A percentile compares a stretch with the other conserved stretches of the same genome.
These are phyloP conservation scores for Solanum medicagineum DNA, from an alignment of 257 asterid species.

Conservation along the genomic window DNA sequence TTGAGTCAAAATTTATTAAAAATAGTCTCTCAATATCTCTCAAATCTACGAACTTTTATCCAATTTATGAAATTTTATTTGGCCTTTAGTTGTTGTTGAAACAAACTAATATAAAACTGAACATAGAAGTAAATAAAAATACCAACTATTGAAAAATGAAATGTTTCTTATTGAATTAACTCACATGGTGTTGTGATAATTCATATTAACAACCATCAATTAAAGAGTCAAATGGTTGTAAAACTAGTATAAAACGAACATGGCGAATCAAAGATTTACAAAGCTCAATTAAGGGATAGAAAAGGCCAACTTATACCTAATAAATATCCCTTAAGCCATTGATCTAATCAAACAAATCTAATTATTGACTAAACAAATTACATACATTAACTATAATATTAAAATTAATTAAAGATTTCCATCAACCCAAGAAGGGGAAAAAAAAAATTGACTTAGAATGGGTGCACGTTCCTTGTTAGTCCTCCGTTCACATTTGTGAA, in stretches of 20 bases:
- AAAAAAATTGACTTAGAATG: conserved; percentile 21
- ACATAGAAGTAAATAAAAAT: background rate
- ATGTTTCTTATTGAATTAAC: background rate
- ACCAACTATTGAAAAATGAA: background rate
- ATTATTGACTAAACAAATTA: background rate
- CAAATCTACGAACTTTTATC: too few relatives aligned
- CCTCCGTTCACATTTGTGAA: conserved; percentile 79
- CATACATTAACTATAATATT: background rate
- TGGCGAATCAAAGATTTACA: background rate
- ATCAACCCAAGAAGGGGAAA: background rate
- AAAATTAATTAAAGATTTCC: background rate
- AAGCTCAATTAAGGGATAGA: background rate
- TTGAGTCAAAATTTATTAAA: too few relatives aligned
- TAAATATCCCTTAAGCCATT: background rate
- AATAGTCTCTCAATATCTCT: too few relatives aligned
- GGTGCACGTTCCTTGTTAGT: conserved; percentile 69
- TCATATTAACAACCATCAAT: background rate
- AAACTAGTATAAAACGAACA: background rate
- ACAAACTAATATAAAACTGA: background rate
- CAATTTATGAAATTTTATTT: too few relatives aligned
- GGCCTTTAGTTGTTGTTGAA: too few relatives aligned
- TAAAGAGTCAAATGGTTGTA: background rate
- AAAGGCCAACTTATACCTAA: background rate
- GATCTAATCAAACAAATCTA: background rate
- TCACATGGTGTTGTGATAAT: background rate